These are phyloP conservation scores for Onygenales sp. DNA, from an alignment of 2,329 filamentous ascomycete species.

Conservation along the genomic window DNA sequence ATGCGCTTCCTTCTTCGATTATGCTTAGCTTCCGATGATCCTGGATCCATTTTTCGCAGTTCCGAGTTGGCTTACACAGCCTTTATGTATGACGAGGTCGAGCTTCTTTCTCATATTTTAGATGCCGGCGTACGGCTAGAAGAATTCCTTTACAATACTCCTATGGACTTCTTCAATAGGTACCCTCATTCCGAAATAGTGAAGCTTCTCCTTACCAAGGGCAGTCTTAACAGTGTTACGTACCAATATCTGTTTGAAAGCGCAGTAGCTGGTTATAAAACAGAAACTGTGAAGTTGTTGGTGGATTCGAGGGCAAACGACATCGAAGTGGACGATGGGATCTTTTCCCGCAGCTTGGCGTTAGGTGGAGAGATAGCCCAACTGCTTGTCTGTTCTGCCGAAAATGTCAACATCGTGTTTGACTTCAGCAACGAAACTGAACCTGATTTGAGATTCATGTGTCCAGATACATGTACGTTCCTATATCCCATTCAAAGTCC, in stretches of 20 bases:
- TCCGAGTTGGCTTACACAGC: background rate
- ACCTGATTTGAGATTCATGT: background rate
- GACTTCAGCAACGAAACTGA: background rate
- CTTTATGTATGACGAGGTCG: background rate
- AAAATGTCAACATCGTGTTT: background rate
- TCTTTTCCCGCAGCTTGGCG: background rate
- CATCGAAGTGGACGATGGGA: background rate
- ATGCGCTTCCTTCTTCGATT: background rate
- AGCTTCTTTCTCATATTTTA: background rate
- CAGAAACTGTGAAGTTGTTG: background rate
- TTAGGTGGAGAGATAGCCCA: background rate
- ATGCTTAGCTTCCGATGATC: conserved; percentile 1
- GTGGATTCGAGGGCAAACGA: background rate
- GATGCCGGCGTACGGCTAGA: background rate
- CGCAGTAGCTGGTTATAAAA: background rate
- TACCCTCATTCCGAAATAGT: background rate
- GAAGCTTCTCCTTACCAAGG: conserved; percentile 2
- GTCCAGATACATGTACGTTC: background rate
- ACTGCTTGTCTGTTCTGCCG: background rate
- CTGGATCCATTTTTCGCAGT: background rate
- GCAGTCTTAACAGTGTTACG: background rate
- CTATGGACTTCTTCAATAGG: background rate
- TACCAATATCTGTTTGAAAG: background rate
- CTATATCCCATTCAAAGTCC: conserved; percentile 5
- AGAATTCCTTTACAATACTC: background rate